phyloP scores from a whole-genome alignment of 331 rosid genomes.

The Quercus lobata region DNA sequence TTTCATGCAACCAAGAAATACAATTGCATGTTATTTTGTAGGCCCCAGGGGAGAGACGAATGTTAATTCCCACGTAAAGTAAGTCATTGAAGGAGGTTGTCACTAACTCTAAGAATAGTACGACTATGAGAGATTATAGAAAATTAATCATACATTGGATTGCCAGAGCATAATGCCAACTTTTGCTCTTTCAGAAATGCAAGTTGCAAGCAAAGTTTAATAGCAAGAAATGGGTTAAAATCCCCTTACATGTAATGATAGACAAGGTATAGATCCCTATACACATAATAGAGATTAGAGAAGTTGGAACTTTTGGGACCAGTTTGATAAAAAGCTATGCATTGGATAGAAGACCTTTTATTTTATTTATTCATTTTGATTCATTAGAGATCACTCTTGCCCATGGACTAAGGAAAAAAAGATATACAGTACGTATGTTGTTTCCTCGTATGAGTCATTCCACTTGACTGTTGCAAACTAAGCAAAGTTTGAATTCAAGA shows the following conservation, averaged over 20 bases:
- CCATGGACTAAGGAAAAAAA: neutral
- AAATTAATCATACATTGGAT: neutral
- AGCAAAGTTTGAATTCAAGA: neutral
- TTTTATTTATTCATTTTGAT: too few relatives aligned
- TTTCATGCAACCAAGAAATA: neutral
- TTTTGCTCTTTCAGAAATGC: neutral
- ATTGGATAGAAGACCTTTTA: too few relatives aligned
- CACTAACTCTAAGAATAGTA: neutral
- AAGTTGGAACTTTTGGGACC: too few relatives aligned
- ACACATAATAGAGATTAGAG: too few relatives aligned
- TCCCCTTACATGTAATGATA: too few relatives aligned
- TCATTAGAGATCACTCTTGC: neutral
- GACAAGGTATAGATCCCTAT: too few relatives aligned
- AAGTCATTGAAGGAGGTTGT: neutral
- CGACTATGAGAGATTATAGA: neutral
- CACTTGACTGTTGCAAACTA: constrained; percentile 2
- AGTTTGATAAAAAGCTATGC: too few relatives aligned
- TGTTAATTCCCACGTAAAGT: neutral
- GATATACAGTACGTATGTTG: neutral
- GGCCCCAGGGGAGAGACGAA: neutral
- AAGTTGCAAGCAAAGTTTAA: neutral
- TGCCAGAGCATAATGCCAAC: neutral
- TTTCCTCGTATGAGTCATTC: constrained; percentile 32
- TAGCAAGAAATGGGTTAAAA: neutral
- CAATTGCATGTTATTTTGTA: neutral